Conservation (phyloP, 1,284 basidiomycete species). For the Melampsora larici-populina region DNA sequence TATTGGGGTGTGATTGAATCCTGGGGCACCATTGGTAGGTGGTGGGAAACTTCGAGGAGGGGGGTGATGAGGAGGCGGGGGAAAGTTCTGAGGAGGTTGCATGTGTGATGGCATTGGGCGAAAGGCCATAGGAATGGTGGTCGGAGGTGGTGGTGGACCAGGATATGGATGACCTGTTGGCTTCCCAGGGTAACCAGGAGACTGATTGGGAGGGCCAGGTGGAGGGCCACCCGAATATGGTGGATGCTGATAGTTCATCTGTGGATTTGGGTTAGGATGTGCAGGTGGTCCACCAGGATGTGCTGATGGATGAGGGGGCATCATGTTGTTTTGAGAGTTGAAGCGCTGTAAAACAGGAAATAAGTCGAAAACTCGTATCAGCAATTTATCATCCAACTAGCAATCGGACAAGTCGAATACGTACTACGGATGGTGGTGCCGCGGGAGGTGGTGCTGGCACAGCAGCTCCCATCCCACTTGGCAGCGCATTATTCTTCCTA, state of each 20-base stretch:
- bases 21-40: constrained; percentile 49
- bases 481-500: constrained; percentile 84
- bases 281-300: constrained; percentile 27
- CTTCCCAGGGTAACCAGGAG: constrained; percentile 22
- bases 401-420: constrained; percentile 45
- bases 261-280: constrained; percentile 2
- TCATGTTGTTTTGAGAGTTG: constrained; percentile 45
- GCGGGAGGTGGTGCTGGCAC: constrained; percentile 66
- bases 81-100: constrained; percentile 45
- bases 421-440: constrained; percentile 55
- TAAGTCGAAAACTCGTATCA: constrained; percentile 50
- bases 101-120: constrained; percentile 57
- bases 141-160: constrained; percentile 55
- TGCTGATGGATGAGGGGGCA: constrained; percentile 32
- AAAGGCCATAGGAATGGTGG: constrained; percentile 83
- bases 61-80: constrained; percentile 29
- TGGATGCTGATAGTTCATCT: constrained; percentile 16
- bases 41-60: constrained; percentile 43
- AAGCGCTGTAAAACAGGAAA: constrained; percentile 2
- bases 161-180: constrained; percentile 21
- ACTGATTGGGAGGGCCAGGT: constrained; percentile 1
- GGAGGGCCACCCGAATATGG: constrained; percentile 5
- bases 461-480: constrained; percentile 58
- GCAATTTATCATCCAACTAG: constrained; percentile 46
- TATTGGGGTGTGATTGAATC: constrained; percentile 37